Conservation (phyloP, 345 rosid species). For the Iberis pinnata region DNA sequence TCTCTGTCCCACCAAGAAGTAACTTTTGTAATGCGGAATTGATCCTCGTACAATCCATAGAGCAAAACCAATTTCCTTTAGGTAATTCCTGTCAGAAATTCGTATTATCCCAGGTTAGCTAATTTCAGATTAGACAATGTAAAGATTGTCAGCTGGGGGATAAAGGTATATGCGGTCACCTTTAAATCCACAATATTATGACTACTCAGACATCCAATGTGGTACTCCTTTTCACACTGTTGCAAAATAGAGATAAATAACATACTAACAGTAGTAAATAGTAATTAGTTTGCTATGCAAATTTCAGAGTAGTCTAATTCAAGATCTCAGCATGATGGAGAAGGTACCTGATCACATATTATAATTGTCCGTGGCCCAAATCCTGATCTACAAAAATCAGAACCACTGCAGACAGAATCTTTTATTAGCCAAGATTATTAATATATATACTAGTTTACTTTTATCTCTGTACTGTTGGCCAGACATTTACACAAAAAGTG, state of each 20-base stretch:
- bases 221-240: slow-evolving; percentile 85
- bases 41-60: slow-evolving; percentile 59
- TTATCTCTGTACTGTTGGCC: slow-evolving; percentile 6
- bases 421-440: slow-evolving; percentile 6
- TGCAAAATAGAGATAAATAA: slow-evolving; percentile 17
- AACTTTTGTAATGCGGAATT: slow-evolving; percentile 64
- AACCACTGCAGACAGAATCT: slow-evolving; percentile 46
- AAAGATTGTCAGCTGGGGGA: slow-evolving; percentile 1
- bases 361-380: slow-evolving; percentile 94
- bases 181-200: slow-evolving; percentile 71
- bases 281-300: slow-evolving; percentile 15
- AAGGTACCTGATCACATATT: slow-evolving; percentile 90
- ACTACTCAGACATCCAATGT: slow-evolving; percentile 87
- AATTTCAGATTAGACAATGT: slow-evolving; percentile 7
- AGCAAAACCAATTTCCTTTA: slow-evolving; percentile 90
- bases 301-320: not conserved
- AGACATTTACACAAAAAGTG: slow-evolving; percentile 11
- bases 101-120: slow-evolving; percentile 11
- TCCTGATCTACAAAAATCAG: slow-evolving; percentile 83
- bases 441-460: slow-evolving; percentile 7
- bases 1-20: slow-evolving; percentile 61
- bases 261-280: too few relatives aligned
- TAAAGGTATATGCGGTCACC: slow-evolving; percentile 38
- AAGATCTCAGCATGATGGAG: slow-evolving; percentile 10
- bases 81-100: slow-evolving; percentile 69